These are phyloP conservation scores for Coprinopsis strossmayeri DNA, from an alignment of 768 basidiomycete genomes.

Conservation along the genomic window DNA sequence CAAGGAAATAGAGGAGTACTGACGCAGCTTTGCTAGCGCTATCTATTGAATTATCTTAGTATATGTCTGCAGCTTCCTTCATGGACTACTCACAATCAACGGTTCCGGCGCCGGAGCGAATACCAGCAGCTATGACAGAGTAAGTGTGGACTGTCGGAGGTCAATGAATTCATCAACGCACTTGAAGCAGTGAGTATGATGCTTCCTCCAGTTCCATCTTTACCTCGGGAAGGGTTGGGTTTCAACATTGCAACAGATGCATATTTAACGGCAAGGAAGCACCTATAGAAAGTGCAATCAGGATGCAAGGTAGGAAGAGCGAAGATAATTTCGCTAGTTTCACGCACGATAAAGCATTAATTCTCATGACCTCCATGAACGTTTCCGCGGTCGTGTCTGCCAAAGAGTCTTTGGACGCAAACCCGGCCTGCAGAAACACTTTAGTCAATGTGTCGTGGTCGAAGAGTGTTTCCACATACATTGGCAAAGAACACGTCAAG, in stretches of 20 bases:
- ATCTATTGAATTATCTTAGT: constrained; percentile 35
- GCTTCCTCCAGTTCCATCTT: constrained; percentile 65
- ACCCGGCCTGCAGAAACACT: constrained; percentile 51
- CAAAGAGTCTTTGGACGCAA: constrained; percentile 39
- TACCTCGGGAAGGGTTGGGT: constrained; percentile 59
- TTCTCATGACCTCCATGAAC: constrained; percentile 71
- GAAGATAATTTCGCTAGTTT: not conserved
- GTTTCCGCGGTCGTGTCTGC: constrained; percentile 50
- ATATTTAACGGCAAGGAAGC: constrained; percentile 85
- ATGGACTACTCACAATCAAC: constrained; percentile 58
- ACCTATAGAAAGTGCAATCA: constrained; percentile 36
- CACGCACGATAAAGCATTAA: constrained; percentile 60
- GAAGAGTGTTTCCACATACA: constrained; percentile 35
- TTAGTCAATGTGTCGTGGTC: constrained; percentile 1
- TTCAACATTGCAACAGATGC: constrained; percentile 78
- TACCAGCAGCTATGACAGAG: constrained; percentile 58
- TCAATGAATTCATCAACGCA: constrained; percentile 31
- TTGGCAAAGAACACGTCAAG: constrained; percentile 96
- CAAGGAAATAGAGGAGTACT: constrained; percentile 21
- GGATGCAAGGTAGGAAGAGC: not conserved
- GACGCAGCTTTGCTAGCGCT: constrained; percentile 93
- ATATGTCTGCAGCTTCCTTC: not conserved
- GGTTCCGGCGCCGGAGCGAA: constrained; percentile 77
- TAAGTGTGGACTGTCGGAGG: too few species aligned
- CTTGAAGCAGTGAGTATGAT: constrained; percentile 86